Evolutionary conservation across 805 yeast genomes (phyloP), one percentile per base, ranked within the genome.

Genomic region (Yamadazyma sp.): DNA sequence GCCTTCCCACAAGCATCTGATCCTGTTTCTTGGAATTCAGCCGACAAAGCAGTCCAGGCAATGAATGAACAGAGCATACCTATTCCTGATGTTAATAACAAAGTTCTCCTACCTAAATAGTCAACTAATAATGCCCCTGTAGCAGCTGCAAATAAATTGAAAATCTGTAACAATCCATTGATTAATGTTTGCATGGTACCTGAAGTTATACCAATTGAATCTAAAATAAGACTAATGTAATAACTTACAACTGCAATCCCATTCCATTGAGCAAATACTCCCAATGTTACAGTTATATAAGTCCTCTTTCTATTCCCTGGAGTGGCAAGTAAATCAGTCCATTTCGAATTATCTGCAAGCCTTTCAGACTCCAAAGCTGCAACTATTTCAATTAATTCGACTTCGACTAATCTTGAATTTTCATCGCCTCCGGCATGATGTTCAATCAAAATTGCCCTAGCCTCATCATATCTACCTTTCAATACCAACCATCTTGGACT

Each of bases 211-310:
- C 52, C 50, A 29, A 47, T 43, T 16, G 41, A 27, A 12, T 38
- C 36, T 13, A 48, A 33, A 15, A 48, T 43, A 20, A 42, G 33
- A 11, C 43, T 28, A 11, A 48, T 35, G 28, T 46, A 46, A 30
- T 46, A 48, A 5, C 75, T 65, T 11, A 70, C 69, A 38, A 72
- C 54, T 22, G 72, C 72, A 45, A 67, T 69, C 39, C 78, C 78
- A 22, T 70, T 64, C 39, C 67, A 52, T 45, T 73, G 76, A 62
- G 58, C 58, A 44, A 63, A 50, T 12, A 53, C 44, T 18, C 65
- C 69, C 18, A 68, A 47, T 4, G 40, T 27, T 7, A 42, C 33
- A 19, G 43, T 44, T 22, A 43, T 36, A 16, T 40, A 50, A n/a
- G 66, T 47, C 54, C 78, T 61, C 50, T 63, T 69, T 42, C 71